Evolutionary conservation across 179 eudicot species (phyloP).

Genomic region (Actinidia arguta): DNA sequence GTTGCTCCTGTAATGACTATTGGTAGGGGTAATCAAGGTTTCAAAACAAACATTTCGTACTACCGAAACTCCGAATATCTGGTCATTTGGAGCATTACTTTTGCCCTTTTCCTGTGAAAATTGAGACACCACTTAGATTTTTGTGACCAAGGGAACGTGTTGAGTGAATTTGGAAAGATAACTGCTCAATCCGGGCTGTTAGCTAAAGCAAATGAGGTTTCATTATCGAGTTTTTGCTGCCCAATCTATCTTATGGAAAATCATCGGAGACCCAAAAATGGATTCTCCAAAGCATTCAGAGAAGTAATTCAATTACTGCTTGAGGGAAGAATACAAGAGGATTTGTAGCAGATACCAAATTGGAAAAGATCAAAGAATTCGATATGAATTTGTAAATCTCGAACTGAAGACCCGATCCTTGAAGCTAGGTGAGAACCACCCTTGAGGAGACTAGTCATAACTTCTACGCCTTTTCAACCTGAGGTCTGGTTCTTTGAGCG

Average conservation of each 20-base stretch:
- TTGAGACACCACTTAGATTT: background rate
- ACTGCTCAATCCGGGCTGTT: background rate
- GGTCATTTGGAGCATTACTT: background rate
- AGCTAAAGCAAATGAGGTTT: background rate
- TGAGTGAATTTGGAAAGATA: background rate
- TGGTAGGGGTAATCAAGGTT: conserved; percentile 45
- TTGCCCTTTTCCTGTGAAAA: background rate
- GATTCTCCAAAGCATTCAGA: background rate
- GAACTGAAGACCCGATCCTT: background rate
- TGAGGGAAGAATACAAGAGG: background rate
- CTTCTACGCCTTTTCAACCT: background rate
- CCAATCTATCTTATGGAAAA: background rate
- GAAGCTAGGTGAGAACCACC: background rate
- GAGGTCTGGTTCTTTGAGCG: background rate
- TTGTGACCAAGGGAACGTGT: background rate
- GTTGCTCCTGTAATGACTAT: conserved; percentile 74
- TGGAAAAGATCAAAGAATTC: background rate
- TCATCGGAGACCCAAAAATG: background rate
- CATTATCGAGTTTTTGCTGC: background rate
- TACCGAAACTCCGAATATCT: background rate
- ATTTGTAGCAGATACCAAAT: background rate
- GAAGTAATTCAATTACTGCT: background rate
- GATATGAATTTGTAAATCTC: background rate
- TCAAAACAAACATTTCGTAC: background rate
- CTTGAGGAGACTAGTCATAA: background rate